Evolutionary conservation across 1,284 basidiomycete genomes (phyloP), one percentile per base, ranked within the genome.

Genomic region (Schizophyllum amplum): DNA sequence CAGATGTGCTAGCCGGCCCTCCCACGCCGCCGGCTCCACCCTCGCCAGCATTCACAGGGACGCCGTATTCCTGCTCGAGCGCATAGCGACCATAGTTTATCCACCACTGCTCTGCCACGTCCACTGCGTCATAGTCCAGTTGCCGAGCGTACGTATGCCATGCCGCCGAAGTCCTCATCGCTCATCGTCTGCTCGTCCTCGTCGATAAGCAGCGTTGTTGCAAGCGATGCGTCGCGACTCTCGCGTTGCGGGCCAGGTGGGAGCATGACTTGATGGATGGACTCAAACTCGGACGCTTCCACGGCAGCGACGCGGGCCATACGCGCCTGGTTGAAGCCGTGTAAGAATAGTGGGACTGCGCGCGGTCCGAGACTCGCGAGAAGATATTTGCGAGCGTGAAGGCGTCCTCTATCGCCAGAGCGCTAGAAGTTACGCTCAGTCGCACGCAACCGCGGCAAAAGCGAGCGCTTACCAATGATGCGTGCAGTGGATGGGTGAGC

Each of bases 51-150:
- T 57, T 51, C 4, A 64, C 61, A 17, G 60, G 25, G 22, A 68
- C 61, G 59, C 73, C 74, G 56, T 72, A 64, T 26, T 67, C 66
- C n/a, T 66, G 67, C 13, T 64, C 33, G 13, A 42, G 33, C 33
- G 33, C 33, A 9, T 42, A 42, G 13, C 33, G 33, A 7, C 56
- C 62, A 60, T 61, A 62, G 47, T 56, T 61, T 33, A 65, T 22
- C 62, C 60, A 64, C 62, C 62, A 67, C 55, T 68, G 65, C 21
- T 59, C 62, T 2, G 68, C 63, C 23, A 62, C 65, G 20, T 66
- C 61, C 33, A 59, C 54, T 4, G 64, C 57, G 25, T 65, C 62
- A 26, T 61, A 63, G 47, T 62, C 58, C 53, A 65, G 63, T 47
- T 62, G 62, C 4, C 46, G 26, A 13, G 62, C 23, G 23, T 60